phyloP scores from a whole-genome alignment of 148 eudicot genomes.

The Hydrangea macrophylla region DNA sequence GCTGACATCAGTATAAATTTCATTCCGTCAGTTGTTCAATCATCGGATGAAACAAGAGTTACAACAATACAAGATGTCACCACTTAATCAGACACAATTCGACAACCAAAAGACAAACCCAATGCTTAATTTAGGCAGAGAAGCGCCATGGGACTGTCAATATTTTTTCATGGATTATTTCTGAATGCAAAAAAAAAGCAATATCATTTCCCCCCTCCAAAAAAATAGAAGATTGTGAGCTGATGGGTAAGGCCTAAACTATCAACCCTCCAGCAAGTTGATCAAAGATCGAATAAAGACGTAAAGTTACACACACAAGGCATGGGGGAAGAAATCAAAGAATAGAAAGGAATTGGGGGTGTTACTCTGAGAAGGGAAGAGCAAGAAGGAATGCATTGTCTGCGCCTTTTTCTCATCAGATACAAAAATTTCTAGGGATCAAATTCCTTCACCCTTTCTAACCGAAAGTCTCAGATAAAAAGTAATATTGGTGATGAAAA shows the following conservation, averaged over 20 bases:
- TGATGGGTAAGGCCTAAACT: neutral
- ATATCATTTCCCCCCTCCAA: neutral
- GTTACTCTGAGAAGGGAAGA: slow-evolving; percentile 55
- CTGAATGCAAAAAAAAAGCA: neutral
- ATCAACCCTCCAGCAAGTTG: neutral
- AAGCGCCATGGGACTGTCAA: neutral
- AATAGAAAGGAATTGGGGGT: slow-evolving; percentile 4
- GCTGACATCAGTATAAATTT: neutral
- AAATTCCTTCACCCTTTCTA: slow-evolving; percentile 22
- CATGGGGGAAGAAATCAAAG: neutral
- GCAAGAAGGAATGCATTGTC: slow-evolving; percentile 60
- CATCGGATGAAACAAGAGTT: neutral
- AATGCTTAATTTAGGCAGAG: neutral
- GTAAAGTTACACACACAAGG: neutral
- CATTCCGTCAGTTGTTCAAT: neutral
- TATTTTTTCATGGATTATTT: neutral
- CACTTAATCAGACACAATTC: neutral
- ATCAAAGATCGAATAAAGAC: neutral
- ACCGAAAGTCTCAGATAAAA: slow-evolving; percentile 11
- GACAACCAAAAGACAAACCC: neutral
- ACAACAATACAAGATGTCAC: neutral
- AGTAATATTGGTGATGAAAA: slow-evolving; percentile 21
- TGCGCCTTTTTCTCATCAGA: slow-evolving; percentile 68
- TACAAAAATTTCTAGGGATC: slow-evolving; percentile 23
- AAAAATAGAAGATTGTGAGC: neutral